Base-by-base conservation (phyloP, 345 rosid species). In the Citrus mangshanensis region DNA sequence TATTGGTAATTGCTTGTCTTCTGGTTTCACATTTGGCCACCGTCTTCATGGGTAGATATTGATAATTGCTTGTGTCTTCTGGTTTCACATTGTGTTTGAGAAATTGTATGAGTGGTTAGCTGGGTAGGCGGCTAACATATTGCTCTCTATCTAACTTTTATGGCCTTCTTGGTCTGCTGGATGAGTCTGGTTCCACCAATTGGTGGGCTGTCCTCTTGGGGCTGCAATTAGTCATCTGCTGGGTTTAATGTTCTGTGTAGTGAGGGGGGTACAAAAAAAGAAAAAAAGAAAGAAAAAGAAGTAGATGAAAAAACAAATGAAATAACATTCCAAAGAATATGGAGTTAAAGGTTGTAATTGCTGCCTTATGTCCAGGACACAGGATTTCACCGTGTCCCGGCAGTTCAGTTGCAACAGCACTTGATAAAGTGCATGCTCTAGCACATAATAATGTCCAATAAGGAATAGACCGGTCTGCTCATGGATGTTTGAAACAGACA, bases 41-140 rank as follows among this genome's bases (percentile, higher is more conserved):
- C 76, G 61, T 75, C 79, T 67, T 78, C 69, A 87, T 80, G 91
- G 92, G 85, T 86, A 87, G 86, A 38, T 69, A 74, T 70, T 73
- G 61, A 77, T 65, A 72, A 51, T 64, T 67, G 64, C 67, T 13
- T 10, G 4, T 30, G 5, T 62, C 62, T 70, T 83, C 54, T 73
- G 78, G 79, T 73, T 72, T 82, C 63, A 14, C 65, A 42, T 77
- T 60, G 62, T 72, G 60, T 70, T 78, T 28, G 37, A 76, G 67
- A 40, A 30, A 62, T 68, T 49, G 68, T 71, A 68, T 25, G 79
- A 51, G 56, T 54, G 77, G 49, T 80, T 56, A 70, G 40, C n/a
- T 37, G 66, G 83, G 14, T 68, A 63, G 80, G 75, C 78, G 24
- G 75, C 72, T 66, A 18, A 74, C 51, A 64, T 13, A 38, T 66